These are phyloP conservation scores for Hericium coralloides DNA, from an alignment of 768 basidiomycete genomes.

Conservation along the genomic window DNA sequence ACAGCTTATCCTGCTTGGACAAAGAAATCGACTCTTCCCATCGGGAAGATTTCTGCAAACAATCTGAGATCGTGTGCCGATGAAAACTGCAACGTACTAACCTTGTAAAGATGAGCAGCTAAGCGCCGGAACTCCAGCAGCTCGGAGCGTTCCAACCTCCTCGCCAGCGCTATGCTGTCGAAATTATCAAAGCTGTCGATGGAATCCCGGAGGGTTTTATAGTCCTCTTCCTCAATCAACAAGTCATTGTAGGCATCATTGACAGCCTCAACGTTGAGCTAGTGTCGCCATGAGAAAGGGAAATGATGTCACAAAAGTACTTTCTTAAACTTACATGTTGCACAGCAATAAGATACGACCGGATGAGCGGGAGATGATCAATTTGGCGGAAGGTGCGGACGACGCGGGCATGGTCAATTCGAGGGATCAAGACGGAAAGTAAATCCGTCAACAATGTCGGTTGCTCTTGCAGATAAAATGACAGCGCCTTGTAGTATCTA, in stretches of 20 bases:
- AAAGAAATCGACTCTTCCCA: constrained; percentile 97
- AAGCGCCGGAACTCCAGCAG: constrained; percentile 92
- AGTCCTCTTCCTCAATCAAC: constrained; percentile 98
- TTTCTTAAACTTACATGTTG: constrained; percentile 60
- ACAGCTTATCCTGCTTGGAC: constrained; percentile 93
- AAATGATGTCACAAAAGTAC: background rate
- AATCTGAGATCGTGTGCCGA: background rate
- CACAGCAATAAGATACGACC: constrained; percentile 93
- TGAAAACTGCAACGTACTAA: constrained; percentile 17
- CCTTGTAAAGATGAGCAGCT: constrained; percentile 95
- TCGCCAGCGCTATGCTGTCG: constrained; percentile 82
- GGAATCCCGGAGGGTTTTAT: constrained; percentile 94
- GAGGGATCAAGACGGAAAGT: constrained; percentile 83
- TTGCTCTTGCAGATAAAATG: constrained; percentile 92
- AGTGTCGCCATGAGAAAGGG: background rate
- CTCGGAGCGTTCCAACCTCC: constrained; percentile 80
- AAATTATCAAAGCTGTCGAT: constrained; percentile 99
- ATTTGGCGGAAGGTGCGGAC: constrained; percentile 93
- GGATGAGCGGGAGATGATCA: constrained; percentile 92
- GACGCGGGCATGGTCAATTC: constrained; percentile 92
- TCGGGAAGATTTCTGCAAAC: constrained; percentile 73
- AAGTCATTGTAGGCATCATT: constrained; percentile 98
- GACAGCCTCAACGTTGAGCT: constrained; percentile 94
- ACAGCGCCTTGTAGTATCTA: constrained; percentile 91
- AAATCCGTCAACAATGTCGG: constrained; percentile 91